Evolutionary conservation across 768 basidiomycete species (phyloP), one percentile per base, ranked within the genome.

Genomic region (Amanita inopinata): DNA sequence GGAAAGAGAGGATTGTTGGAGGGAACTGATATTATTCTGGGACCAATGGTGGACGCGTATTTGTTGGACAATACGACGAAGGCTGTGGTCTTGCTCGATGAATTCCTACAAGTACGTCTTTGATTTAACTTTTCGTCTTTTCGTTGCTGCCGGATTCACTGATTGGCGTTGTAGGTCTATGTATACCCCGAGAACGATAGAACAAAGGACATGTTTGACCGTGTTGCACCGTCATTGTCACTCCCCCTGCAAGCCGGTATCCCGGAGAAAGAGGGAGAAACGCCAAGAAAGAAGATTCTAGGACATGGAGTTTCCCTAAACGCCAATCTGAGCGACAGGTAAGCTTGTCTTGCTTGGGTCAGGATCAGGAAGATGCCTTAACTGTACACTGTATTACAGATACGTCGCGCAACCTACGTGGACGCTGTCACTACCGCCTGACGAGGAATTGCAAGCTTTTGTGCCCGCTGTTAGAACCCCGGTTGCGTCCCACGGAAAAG

Each of bases 401-500:
- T 52, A 75, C 46, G 65, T 75, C 28, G 77, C 76, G 14, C 69
- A 76, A 51, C 61, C 78, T 5, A 76, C 76, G 0, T 92, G 89
- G 89, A 67, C 74, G 10, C 55, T 78, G 11, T 65, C 72, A 15
- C 58, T 89, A 27, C 64, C 71, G 0, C 59, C 63, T 0, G 69
- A 65, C 19, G 84, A 92, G 53, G 63, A 67, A 17, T 66, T 90
- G n/a, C 61, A 66, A 33, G 52, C 69, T 0, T 58, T 83, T 45
- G 57, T 80, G 17, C 70, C 71, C 20, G 49, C 53, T 9, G 53
- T 65, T 7, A 52, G 65, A 46, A 70, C 69, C 43, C 73, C 77
- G 0, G 64, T 89, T 24, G 90, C 92, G 0, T 84, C 80, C 1
- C 61, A 83, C 22, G 94, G 93, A 3, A 80, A 80, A 52, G 90